Evolutionary conservation across 768 basidiomycete genomes (phyloP).

Genomic region (Rhizopogon sp.): DNA sequence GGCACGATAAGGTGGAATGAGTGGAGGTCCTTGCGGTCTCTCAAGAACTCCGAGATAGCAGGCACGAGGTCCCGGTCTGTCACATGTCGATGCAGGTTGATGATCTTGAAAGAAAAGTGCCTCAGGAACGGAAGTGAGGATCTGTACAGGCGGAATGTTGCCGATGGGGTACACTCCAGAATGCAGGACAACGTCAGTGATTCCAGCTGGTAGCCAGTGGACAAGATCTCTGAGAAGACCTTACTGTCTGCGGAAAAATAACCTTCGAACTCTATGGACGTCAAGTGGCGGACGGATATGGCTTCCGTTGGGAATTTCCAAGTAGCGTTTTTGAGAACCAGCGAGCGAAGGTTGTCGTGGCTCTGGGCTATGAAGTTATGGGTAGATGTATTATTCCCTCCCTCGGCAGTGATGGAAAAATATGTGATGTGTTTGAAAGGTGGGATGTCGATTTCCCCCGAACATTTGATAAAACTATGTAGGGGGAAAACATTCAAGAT

Average conservation of each 20-base stretch:
- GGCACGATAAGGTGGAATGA: conserved; percentile 48
- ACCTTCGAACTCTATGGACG: conserved; percentile 57
- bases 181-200: conserved; percentile 49
- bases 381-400: conserved; percentile 34
- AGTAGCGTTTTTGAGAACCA: conserved; percentile 47
- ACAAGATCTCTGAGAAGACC: conserved; percentile 54
- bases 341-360: conserved; percentile 44
- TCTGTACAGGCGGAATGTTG: conserved; percentile 41
- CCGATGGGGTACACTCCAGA: conserved; percentile 47
- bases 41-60: conserved; percentile 61
- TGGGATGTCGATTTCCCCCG: conserved; percentile 41
- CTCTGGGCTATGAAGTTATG: conserved; percentile 50
- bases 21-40: conserved; percentile 46
- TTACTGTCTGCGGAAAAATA: conserved; percentile 45
- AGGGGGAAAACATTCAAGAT: background rate
- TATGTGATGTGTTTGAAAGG: conserved; percentile 53
- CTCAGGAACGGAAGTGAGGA: conserved; percentile 56
- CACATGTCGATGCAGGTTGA: conserved; percentile 37
- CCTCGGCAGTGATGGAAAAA: conserved; percentile 48
- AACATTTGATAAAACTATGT: conserved; percentile 30
- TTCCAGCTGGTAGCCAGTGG: conserved; percentile 60
- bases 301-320: conserved; percentile 54
- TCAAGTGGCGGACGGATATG: conserved; percentile 59
- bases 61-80: conserved; percentile 63
- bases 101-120: conserved; percentile 55